Conservation (phyloP, 2,329 filamentous ascomycete genomes). For the Sordariomycetes sp. region DNA sequence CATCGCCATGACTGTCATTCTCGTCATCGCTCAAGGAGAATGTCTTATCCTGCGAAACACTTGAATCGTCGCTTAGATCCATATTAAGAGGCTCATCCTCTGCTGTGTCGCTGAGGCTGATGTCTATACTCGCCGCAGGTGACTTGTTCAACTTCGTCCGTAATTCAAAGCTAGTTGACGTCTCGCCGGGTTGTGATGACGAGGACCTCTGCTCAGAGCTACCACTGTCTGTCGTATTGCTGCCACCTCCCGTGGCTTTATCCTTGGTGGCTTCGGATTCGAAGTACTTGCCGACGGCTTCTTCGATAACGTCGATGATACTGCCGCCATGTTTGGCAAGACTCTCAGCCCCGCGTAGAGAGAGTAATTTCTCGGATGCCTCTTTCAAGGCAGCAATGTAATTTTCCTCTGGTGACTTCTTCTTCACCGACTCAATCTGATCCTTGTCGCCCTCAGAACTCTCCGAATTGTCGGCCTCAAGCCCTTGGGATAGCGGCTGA, state of each 20-base stretch:
- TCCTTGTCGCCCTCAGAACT: neutral
- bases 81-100: slow-evolving; percentile 12
- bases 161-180: neutral
- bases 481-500: neutral
- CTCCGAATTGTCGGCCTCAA: neutral
- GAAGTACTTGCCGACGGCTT: slow-evolving; percentile 37
- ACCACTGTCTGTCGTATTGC: neutral
- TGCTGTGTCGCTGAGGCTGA: slow-evolving; percentile 29
- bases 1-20: neutral
- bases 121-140: slow-evolving; percentile 18
- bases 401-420: neutral
- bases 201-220: neutral
- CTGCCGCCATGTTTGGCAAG: slow-evolving; percentile 12
- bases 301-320: slow-evolving; percentile 33
- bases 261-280: slow-evolving; percentile 17
- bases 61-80: slow-evolving; percentile 11
- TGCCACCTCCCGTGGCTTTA: neutral
- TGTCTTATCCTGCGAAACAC: neutral
- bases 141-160: neutral
- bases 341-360: neutral
- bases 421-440: neutral
- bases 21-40: slow-evolving; percentile 13
- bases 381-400: neutral
- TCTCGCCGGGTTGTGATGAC: neutral
- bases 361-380: neutral